These are phyloP conservation scores for Lanmaoa pseudosensibilis DNA, from an alignment of 768 basidiomycete genomes.

Conservation along the genomic window DNA sequence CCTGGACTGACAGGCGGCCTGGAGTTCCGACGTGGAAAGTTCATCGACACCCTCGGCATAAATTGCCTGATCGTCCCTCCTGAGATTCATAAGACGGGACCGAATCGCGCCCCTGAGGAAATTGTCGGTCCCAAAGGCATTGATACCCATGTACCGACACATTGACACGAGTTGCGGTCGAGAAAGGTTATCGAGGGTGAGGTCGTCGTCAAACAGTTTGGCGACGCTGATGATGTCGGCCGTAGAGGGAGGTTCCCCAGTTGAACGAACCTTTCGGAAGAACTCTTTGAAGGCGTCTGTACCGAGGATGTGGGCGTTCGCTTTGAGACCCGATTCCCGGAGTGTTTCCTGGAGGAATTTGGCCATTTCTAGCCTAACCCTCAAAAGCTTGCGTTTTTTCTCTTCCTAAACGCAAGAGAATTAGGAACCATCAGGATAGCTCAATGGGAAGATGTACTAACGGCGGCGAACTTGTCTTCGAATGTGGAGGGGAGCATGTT, in stretches of 20 bases:
- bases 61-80: conserved; percentile 93
- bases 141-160: conserved; percentile 97
- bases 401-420: conserved; percentile 63
- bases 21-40: conserved; percentile 87
- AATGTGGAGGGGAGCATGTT: conserved; percentile 99
- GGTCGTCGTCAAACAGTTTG: conserved; percentile 95
- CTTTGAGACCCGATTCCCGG: conserved; percentile 89
- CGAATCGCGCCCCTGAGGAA: conserved; percentile 93
- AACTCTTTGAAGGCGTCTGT: conserved; percentile 98
- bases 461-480: conserved; percentile 94
- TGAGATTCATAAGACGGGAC: conserved; percentile 74
- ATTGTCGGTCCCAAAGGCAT: conserved; percentile 99
- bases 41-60: conserved; percentile 86
- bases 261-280: conserved; percentile 96
- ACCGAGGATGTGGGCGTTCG: conserved; percentile 89
- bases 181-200: conserved; percentile 93
- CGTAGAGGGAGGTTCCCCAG: conserved; percentile 89
- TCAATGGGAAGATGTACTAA: conserved; percentile 34
- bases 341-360: conserved; percentile 99
- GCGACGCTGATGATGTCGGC: conserved; percentile 92
- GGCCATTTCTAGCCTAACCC: conserved; percentile 96
- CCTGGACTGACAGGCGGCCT: conserved; percentile 90
- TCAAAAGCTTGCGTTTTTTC: conserved; percentile 92
- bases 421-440: neutral
- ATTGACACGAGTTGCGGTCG: conserved; percentile 93